Base-by-base conservation (phyloP, 176 grass and related monocot species). In the Musa itinerans region DNA sequence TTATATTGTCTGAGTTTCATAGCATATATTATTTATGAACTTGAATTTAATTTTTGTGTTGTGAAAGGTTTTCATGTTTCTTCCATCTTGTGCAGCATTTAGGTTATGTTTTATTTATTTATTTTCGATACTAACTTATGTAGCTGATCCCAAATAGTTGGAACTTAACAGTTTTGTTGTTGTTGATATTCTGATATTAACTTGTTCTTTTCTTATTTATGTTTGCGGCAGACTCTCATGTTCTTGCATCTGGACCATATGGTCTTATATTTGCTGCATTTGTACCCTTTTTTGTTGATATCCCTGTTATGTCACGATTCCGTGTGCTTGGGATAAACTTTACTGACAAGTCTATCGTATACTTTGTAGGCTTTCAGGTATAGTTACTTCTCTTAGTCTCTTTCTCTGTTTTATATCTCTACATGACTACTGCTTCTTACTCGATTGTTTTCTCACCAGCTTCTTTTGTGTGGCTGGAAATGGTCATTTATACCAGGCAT, bases 181-280 rank as follows among this genome's bases (percentile, higher is more conserved):
- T 43, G 34, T 43, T 43, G 4, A 43, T 43, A 43, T 43, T 43
- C 34, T 43, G 34, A 43, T 43, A 43, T 43, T 43, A 6, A 43
- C 34, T 43, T 43, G 3, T 43, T 43, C 3, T 43, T 43, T 43
- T 43, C 34, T 43, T 25, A 2, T 58, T 74, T 79, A 20, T 77
- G 66, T 54, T 90, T 50, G 58, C 52, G 68, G 76, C 86, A 94
- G 90, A 93, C 87, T 85, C 90, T 75, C 84, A 76, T 72, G 81
- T 87, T 51, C 86, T 94, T 92, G 88, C 90, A 50, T 99, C 86
- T 76, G 95, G 95, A 81, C 90, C 95, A 74, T 94, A 92, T 82
- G 87, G 90, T 63, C 85, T 99, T 49, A 92, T 99, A 87, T 99
- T 92, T 91, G 77, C 90, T 27, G 89, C 89, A 12, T 99, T 92